Conservation (phyloP, 2,329 filamentous ascomycete genomes). For the Monilinia polystroma region DNA sequence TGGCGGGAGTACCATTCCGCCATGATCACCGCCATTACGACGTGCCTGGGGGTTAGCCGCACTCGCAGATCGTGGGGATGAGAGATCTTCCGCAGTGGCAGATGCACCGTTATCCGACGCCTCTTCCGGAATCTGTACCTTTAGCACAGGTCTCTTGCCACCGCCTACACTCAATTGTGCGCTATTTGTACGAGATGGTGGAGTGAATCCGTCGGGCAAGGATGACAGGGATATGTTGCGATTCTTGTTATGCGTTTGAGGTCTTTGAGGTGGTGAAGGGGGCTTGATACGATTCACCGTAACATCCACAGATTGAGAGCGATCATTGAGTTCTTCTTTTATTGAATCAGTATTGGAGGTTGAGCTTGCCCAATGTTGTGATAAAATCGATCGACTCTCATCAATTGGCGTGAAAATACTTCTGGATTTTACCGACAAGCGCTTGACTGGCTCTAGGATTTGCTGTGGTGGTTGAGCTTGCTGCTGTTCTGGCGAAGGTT, state of each 20-base stretch:
- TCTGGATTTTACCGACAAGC: conserved; percentile 53
- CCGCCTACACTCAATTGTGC: conserved; percentile 55
- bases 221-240: conserved; percentile 49
- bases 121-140: conserved; percentile 93
- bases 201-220: conserved; percentile 65
- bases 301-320: conserved; percentile 66
- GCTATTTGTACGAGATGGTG: conserved; percentile 77
- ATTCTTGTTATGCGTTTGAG: conserved; percentile 46
- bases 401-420: conserved; percentile 99
- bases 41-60: conserved; percentile 32
- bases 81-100: conserved; percentile 66
- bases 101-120: conserved; percentile 71
- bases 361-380: conserved; percentile 74
- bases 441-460: conserved; percentile 50
- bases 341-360: conserved; percentile 45
- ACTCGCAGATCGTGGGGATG: conserved; percentile 45
- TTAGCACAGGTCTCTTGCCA: conserved; percentile 76
- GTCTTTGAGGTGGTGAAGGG: conserved; percentile 51
- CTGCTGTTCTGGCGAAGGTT: conserved; percentile 43
- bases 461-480: conserved; percentile 51
- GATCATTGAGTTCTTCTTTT: conserved; percentile 39
- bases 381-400: conserved; percentile 82
- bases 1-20: conserved; percentile 78
- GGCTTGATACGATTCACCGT: conserved; percentile 57
- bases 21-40: conserved; percentile 33